Conservation (phyloP, 2,329 filamentous ascomycete genomes). For the Hypoxylon sp. region DNA sequence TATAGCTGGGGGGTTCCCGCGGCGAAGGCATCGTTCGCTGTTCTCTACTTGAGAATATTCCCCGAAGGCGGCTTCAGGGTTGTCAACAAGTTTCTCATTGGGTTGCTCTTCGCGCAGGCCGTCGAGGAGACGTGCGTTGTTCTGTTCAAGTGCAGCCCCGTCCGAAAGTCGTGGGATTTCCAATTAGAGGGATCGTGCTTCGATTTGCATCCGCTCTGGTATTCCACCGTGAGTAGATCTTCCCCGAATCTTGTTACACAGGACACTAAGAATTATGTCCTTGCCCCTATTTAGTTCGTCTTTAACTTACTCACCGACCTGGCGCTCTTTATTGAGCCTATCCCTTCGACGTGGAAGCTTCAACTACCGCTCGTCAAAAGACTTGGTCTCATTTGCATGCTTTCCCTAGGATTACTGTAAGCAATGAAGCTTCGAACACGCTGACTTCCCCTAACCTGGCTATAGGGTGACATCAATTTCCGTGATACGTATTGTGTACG, state of each 20-base stretch:
- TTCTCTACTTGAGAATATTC: slow-evolving; percentile 54
- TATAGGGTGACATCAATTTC: slow-evolving; percentile 43
- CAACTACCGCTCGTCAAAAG: slow-evolving; percentile 42
- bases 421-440: not conserved
- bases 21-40: slow-evolving; percentile 55
- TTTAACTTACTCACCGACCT: slow-evolving; percentile 46
- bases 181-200: slow-evolving; percentile 47
- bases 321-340: slow-evolving; percentile 45
- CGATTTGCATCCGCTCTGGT: slow-evolving; percentile 54
- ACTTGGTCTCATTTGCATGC: slow-evolving; percentile 39
- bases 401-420: slow-evolving; percentile 47
- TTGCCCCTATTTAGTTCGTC: slow-evolving; percentile 38
- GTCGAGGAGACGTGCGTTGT: slow-evolving; percentile 52
- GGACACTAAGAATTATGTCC: slow-evolving; percentile 2
- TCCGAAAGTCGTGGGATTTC: slow-evolving; percentile 50
- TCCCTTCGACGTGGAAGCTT: slow-evolving; percentile 45
- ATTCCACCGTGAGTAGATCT: slow-evolving; percentile 51
- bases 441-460: slow-evolving; percentile 12
- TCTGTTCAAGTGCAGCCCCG: slow-evolving; percentile 51
- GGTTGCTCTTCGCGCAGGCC: slow-evolving; percentile 52
- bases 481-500: slow-evolving; percentile 43
- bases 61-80: slow-evolving; percentile 46
- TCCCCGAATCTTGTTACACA: not conserved
- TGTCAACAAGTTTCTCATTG: slow-evolving; percentile 52
- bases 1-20: slow-evolving; percentile 52